Evolutionary conservation across 163 green algal species (phyloP).

Genomic region (Chlamydomonas reinhardtii): DNA sequence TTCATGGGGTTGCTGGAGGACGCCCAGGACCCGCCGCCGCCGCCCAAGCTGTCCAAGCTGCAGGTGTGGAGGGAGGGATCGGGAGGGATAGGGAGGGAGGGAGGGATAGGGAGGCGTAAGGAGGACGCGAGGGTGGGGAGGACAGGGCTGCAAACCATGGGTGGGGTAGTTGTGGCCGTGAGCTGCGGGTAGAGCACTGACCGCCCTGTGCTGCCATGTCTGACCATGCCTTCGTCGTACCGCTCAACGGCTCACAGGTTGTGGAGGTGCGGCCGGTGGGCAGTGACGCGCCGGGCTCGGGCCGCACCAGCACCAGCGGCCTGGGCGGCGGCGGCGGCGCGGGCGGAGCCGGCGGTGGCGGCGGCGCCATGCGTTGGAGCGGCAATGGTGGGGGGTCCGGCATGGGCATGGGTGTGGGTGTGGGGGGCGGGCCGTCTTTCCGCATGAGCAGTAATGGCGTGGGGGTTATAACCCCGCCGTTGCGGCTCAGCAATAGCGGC

Average conservation of each 20-base stretch:
- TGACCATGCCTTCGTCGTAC: too few species aligned
- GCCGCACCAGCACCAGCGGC: neutral
- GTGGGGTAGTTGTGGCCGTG: too few species aligned
- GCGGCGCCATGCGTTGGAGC: neutral
- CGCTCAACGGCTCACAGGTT: neutral
- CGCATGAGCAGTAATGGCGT: neutral
- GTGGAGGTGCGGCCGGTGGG: neutral
- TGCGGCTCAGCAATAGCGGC: neutral
- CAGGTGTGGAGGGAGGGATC: neutral
- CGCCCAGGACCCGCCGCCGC: neutral
- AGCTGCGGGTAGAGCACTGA: too few species aligned
- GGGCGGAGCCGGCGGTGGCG: too few species aligned
- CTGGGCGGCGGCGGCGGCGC: too few species aligned
- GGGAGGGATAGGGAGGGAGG: too few species aligned
- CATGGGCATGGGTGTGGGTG: neutral
- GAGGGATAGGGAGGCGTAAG: too few species aligned
- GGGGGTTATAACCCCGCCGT: too few species aligned
- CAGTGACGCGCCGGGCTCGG: too few species aligned
- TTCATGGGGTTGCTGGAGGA: constrained; percentile 23
- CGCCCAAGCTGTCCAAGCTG: constrained; percentile 7
- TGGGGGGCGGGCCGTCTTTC: neutral
- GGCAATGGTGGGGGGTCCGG: neutral
- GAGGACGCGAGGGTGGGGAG: too few species aligned
- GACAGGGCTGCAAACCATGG: too few species aligned
- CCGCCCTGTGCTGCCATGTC: too few species aligned